Evolutionary conservation across 805 yeast genomes (phyloP), one percentile per base, ranked within the genome.

Genomic region (Hanseniaspora thailandica): DNA sequence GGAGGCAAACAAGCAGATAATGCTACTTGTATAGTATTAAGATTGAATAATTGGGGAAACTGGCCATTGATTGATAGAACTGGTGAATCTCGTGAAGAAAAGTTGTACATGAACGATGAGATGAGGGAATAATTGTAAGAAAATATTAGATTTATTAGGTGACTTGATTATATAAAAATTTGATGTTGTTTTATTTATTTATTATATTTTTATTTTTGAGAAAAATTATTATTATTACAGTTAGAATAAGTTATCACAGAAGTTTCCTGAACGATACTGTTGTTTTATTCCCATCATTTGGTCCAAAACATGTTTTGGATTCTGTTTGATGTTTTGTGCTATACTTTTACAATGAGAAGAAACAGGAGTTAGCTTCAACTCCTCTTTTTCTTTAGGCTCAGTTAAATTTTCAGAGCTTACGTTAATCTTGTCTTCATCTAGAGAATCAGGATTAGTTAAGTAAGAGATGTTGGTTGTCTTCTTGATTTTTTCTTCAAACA

Each of bases 21-120:
- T 67, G 95, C 97, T n/a, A 87, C 97, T 2, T 87, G 96, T 64
- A 62, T 84, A 57, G 85, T 93, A 4, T 67, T 90, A 10, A 71
- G 94, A 55, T 70, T 93, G 54, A 74, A 76, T 34, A 96, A 96
- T 9, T 93, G 98, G 98, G 96, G 96, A 5, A 76, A 80, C 53
- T 93, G 98, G 97, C 90, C 93, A 7, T 68, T 76, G 54, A 62
- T 72, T 4, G 97, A 90, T 68, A 70, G 95, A 46, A 87, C 97
- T 0, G 97, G 96, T 0, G 76, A 74, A 44, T 66, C 78, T 54
- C 74, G 98, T 57, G 96, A 85, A 65, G 82, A 82, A 55, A 75
- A 85, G 59, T 67, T 84, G 62, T 72, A 45, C 45, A 47, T 43
- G 20, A 35, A 38, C 17, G 56, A 47, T 25, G 56, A 54, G 25